Conservation (phyloP, 768 basidiomycete genomes). For the Scleroderma bovista region DNA sequence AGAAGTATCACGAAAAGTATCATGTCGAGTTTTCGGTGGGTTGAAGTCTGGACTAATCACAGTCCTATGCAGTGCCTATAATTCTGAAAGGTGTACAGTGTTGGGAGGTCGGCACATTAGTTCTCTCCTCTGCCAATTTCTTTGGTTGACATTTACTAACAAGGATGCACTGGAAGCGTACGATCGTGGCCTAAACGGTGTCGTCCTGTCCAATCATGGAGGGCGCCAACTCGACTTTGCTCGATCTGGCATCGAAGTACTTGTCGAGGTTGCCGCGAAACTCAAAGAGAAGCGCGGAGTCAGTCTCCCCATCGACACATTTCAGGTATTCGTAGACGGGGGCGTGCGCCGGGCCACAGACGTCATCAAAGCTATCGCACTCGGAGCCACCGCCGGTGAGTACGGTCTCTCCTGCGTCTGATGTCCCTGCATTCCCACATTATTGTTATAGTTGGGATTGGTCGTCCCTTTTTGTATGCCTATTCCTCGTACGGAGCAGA, state of each 20-base stretch:
- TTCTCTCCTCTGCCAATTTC: conserved; percentile 1
- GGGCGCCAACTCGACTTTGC: conserved; percentile 76
- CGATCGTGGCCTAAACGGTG: conserved; percentile 64
- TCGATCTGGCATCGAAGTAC: conserved; percentile 85
- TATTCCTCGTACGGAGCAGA: conserved; percentile 86
- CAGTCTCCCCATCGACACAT: conserved; percentile 68
- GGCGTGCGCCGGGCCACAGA: conserved; percentile 90
- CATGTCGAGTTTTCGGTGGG: conserved; percentile 13
- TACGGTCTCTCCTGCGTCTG: background rate
- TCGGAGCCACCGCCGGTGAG: conserved; percentile 83
- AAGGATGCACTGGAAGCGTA: conserved; percentile 83
- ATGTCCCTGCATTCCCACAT: conserved; percentile 6
- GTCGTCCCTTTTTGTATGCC: conserved; percentile 83
- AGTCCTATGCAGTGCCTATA: conserved; percentile 63
- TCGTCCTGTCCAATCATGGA: conserved; percentile 86
- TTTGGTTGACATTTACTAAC: background rate
- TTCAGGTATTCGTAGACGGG: conserved; percentile 91
- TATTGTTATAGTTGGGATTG: conserved; percentile 57
- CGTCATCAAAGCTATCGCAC: conserved; percentile 80
- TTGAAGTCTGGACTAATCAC: conserved; percentile 2
- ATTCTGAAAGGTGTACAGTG: conserved; percentile 87
- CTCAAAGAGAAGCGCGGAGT: conserved; percentile 63
- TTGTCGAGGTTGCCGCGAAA: conserved; percentile 76
- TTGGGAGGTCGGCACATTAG: conserved; percentile 58
- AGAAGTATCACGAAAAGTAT: conserved; percentile 74